Conservation (phyloP, 495 filamentous ascomycete genomes). For the Cryomyces minteri region DNA sequence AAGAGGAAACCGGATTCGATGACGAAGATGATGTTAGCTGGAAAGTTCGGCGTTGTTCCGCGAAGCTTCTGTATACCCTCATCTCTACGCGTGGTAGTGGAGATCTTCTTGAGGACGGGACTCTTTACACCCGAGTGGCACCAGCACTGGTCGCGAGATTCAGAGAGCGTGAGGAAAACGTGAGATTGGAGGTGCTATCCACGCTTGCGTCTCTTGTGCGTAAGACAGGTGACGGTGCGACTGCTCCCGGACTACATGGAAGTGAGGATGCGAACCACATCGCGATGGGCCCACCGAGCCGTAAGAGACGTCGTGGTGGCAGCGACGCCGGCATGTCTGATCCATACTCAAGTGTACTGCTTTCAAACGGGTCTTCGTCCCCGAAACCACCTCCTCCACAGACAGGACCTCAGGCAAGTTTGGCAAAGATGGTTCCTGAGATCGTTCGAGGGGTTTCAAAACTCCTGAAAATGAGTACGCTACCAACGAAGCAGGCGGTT, state of each 20-base stretch:
- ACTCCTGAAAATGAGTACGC: conserved; percentile 54
- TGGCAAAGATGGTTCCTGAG: conserved; percentile 53
- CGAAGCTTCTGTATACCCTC: conserved; percentile 71
- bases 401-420: conserved; percentile 58
- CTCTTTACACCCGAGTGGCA: conserved; percentile 64
- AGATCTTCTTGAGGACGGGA: conserved; percentile 54
- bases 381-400: conserved; percentile 38
- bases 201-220: conserved; percentile 63
- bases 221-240: conserved; percentile 37
- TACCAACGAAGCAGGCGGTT: conserved; percentile 72
- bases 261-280: conserved; percentile 18
- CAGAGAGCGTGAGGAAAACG: conserved; percentile 83
- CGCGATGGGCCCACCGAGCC: conserved; percentile 25
- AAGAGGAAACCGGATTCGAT: conserved; percentile 14
- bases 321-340: conserved; percentile 57
- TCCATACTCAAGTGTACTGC: conserved; percentile 43
- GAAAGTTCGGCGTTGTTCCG: conserved; percentile 89
- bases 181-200: conserved; percentile 72
- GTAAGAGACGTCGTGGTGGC: conserved; percentile 72
- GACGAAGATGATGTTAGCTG: conserved; percentile 80
- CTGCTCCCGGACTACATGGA: conserved; percentile 21
- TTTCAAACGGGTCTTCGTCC: conserved; percentile 31
- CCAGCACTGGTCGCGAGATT: conserved; percentile 70
- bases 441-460: conserved; percentile 58
- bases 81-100: conserved; percentile 58